A percentile compares a stretch with the other conserved stretches of the same genome.
phyloP scores from a whole-genome alignment of 192 early-diverging fungal genomes.

The Pilaira anomala region DNA sequence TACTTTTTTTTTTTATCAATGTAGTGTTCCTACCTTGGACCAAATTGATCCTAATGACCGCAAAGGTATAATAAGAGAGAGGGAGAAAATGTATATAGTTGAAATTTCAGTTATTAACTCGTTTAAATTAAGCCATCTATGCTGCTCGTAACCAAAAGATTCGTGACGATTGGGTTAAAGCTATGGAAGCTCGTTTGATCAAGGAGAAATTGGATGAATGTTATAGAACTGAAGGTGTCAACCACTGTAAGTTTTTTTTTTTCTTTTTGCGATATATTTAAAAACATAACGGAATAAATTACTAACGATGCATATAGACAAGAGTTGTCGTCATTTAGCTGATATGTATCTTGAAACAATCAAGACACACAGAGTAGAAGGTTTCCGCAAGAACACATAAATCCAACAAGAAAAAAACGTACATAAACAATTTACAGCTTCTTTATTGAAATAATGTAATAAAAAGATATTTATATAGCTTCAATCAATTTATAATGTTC shows the following conservation, averaged over 20 bases:
- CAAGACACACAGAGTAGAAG: conserved; percentile 53
- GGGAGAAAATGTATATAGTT: neutral
- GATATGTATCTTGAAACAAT: conserved; percentile 74
- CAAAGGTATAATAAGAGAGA: conserved; percentile 39
- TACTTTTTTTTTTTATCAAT: neutral
- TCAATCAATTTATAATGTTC: conserved; percentile 29
- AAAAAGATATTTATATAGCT: neutral
- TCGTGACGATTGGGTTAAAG: conserved; percentile 89
- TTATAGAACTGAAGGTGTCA: conserved; percentile 89
- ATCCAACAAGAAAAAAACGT: neutral
- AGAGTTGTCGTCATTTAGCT: conserved; percentile 85
- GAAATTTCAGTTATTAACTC: neutral
- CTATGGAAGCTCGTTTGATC: conserved; percentile 81
- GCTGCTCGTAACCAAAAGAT: conserved; percentile 75
- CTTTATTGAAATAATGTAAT: neutral
- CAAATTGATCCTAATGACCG: conserved; percentile 38
- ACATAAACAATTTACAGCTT: neutral
- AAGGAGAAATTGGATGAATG: conserved; percentile 88
- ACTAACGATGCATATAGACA: conserved; percentile 35
- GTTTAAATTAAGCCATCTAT: conserved; percentile 45
- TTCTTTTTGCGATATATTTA: neutral
- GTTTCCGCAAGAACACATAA: conserved; percentile 45
- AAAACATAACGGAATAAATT: no score
- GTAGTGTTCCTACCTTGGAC: conserved; percentile 35
- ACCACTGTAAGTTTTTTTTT: conserved; percentile 58